Evolutionary conservation across 208 protist genomes (phyloP), one percentile per base, ranked within the genome.

Genomic region (Wallacemonas sp.): DNA sequence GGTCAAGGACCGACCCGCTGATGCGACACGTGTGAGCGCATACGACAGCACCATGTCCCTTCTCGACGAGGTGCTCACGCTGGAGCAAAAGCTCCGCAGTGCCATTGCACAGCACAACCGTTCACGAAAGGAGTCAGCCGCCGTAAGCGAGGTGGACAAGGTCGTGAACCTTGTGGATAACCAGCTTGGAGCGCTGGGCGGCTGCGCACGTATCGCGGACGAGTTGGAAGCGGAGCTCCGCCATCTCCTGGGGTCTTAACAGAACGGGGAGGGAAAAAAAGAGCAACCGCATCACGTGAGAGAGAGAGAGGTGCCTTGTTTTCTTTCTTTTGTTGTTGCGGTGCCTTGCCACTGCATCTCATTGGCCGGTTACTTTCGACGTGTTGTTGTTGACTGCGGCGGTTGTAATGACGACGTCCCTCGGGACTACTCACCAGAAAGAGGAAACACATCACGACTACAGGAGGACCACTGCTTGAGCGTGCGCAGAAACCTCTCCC

Each of bases 181-280:
- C 37, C 87, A 93, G 68, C 66, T 91, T 36, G 61, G 67, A 22
- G 87, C 78, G 0, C 57, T 93, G n/a, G 74, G 77, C n/a, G 68
- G 64, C 48, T 89, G 83, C 55, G 63, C 68, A 3, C 62, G 42
- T 39, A 45, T 78, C n/a, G 79, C 83, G 2, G 60, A 71, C 0
- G 68, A 83, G 22, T 57, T 93, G 15, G 87, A 93, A 62, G 19
- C 46, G 15, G 87, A 93, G 55, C 55, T 93, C 0, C 74, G 87
- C 36, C 60, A 68, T 17, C 68, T 93, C 22, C 63, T 93, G 1
- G 87, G 86, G 24, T 29, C 27, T 26, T 54, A n/a, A n/a, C n/a
- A n/a, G 2, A 84, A 71, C 21, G 42, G 44, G 0, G 27, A 29
- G 42, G 66, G 60, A 64, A 22, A 0, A 6, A 2, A 12, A 54